Base-by-base conservation (phyloP, 495 filamentous ascomycete genomes). In the Aspergillus campestris region DNA sequence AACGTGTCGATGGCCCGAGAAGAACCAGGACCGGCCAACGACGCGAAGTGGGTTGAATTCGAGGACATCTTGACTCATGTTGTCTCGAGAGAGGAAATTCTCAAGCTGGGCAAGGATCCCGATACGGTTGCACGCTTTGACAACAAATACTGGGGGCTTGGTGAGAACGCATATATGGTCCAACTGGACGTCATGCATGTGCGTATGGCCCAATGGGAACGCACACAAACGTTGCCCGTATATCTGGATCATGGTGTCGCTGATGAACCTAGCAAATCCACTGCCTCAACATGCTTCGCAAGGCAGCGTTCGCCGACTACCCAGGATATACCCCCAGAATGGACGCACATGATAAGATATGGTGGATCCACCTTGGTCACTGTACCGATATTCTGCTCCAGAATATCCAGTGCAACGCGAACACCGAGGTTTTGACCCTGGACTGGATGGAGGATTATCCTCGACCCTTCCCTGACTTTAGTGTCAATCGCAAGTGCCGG, bases 381-480 rank as follows among this genome's bases (percentile, higher is more conserved):
- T 68, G 61, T 46, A 52, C 59, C 4, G 52, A 64, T 34, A 45
- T 51, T 0, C 52, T 68, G 6, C 28, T 61, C 10, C 58, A 65
- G 43, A 51, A 53, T 37, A 38, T 63, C 9, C 56, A 61, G 52
- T 68, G 64, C 48, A 51, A 59, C 44, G 64, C 58, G 1, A 58
- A 60, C 40, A 55, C 56, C n/a, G 55, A 53, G 10, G 42, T 59
- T 8, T 44, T 53, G 28, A 58, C 61, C 0, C 50, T 61, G 15
- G 43, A 43, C 5, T 62, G 57, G 60, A 32, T 44, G 15, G 60
- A 65, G 8, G 61, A 49, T 2, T 58, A 64, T 30, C 34, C 52
- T 4, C 44, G 48, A 29, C 65, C 65, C 7, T 67, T 59, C 30
- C 66, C 69, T 7, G 69, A 72, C 28, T 62, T 69, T 52, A 59